phyloP scores from a whole-genome alignment of 1,284 basidiomycete species.

The Trichosporon inkin region DNA sequence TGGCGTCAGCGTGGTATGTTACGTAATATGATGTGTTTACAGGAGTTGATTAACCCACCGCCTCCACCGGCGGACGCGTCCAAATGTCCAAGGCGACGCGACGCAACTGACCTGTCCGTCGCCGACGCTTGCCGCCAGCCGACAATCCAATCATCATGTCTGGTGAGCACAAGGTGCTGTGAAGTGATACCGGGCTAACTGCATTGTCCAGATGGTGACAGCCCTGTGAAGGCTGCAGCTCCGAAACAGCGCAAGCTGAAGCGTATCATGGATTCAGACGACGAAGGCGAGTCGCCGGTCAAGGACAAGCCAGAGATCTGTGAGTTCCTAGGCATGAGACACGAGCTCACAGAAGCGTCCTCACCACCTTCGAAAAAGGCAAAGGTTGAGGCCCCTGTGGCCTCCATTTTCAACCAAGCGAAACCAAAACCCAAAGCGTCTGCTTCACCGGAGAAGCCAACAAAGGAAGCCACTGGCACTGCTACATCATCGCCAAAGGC shows the following conservation, averaged over 20 bases:
- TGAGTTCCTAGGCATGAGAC: slow-evolving; percentile 10
- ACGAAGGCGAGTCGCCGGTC: slow-evolving; percentile 53
- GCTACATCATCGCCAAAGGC: slow-evolving; percentile 10
- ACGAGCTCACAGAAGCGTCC: slow-evolving; percentile 22
- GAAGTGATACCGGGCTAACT: slow-evolving; percentile 4
- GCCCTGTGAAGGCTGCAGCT: slow-evolving; percentile 23
- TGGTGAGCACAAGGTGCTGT: not conserved
- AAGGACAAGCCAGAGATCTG: not conserved
- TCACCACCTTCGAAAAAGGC: slow-evolving; percentile 40
- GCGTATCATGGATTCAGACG: slow-evolving; percentile 63
- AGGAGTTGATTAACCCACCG: slow-evolving; percentile 1
- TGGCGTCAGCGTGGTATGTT: not conserved
- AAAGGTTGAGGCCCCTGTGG: slow-evolving; percentile 26
- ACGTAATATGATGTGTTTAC: not conserved
- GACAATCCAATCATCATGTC: slow-evolving; percentile 14
- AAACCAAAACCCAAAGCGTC: not conserved
- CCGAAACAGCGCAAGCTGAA: slow-evolving; percentile 55
- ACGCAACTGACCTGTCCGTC: not conserved
- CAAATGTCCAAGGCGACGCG: slow-evolving; percentile 4
- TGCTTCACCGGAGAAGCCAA: not conserved
- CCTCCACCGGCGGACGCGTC: slow-evolving; percentile 7
- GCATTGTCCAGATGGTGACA: slow-evolving; percentile 22
- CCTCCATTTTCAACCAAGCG: slow-evolving; percentile 29
- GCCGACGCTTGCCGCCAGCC: not conserved
- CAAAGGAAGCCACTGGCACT: slow-evolving; percentile 1